Evolutionary conservation across 1,139 yeast species (phyloP).

Genomic region (Lodderomyces elongisporus): DNA sequence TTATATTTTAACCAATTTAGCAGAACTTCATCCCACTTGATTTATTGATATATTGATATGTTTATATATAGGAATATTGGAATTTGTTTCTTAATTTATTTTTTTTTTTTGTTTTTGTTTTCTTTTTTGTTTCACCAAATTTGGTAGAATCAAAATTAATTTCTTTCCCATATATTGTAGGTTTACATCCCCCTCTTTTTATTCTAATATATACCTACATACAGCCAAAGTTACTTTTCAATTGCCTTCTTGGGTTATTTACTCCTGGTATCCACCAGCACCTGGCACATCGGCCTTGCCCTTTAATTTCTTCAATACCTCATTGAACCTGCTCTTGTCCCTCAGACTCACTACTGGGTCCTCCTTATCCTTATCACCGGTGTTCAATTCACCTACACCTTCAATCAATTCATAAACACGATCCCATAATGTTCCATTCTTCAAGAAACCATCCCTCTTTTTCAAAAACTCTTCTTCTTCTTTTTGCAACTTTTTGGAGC

Average conservation of each 20-base stretch:
- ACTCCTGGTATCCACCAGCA: slow-evolving; percentile 29
- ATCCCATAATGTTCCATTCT: slow-evolving; percentile 85
- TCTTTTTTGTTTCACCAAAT: background rate
- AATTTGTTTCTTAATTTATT: too few species aligned
- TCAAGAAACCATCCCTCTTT: slow-evolving; percentile 75
- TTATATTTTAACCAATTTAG: too few species aligned
- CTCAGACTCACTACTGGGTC: slow-evolving; percentile 25
- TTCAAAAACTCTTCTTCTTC: slow-evolving; percentile 70
- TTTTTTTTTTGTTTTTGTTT: background rate
- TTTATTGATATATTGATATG: too few species aligned
- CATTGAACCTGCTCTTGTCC: slow-evolving; percentile 71
- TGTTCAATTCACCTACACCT: slow-evolving; percentile 29
- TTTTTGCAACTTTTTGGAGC: slow-evolving; percentile 56
- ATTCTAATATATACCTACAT: too few species aligned
- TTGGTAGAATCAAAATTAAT: too few species aligned
- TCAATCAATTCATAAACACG: slow-evolving; percentile 53
- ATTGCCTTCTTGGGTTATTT: background rate
- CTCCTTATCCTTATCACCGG: slow-evolving; percentile 27
- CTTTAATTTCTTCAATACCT: slow-evolving; percentile 56
- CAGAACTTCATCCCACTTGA: too few species aligned
- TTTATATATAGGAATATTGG: too few species aligned
- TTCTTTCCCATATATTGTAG: too few species aligned
- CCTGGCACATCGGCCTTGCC: slow-evolving; percentile 76
- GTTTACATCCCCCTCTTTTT: background rate
- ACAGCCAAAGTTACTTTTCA: too few species aligned